A percentile compares a stretch with the other conserved stretches of the same genome.
phyloP scores from a whole-genome alignment of 2,329 filamentous ascomycete genomes.

The Lasiodiplodia hormozganensis region DNA sequence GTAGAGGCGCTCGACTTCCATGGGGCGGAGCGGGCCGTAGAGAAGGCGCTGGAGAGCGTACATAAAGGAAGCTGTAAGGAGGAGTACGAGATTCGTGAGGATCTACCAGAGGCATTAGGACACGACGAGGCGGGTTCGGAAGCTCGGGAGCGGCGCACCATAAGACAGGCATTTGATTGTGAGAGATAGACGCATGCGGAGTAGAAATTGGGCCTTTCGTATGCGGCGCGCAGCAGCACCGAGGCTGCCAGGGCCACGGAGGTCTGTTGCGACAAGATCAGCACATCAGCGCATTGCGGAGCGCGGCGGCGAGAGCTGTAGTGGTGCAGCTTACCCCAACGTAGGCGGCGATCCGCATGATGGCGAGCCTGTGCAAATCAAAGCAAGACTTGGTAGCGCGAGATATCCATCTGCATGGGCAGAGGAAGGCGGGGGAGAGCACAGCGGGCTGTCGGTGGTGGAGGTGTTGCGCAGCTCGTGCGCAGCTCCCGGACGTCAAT shows the following conservation, averaged over 20 bases:
- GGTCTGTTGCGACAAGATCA: conserved; percentile 23
- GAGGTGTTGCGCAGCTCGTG: conserved; percentile 20
- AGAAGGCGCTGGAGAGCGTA: conserved; percentile 89
- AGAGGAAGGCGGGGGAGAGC: not conserved
- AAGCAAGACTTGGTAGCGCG: conserved; percentile 13
- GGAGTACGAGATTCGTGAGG: conserved; percentile 86
- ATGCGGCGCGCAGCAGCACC: conserved; percentile 88
- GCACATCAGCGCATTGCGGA: conserved; percentile 4
- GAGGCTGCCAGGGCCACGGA: conserved; percentile 84
- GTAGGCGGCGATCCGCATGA: conserved; percentile 30
- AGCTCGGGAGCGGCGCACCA: conserved; percentile 63
- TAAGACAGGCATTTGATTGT: conserved; percentile 93
- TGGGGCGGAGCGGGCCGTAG: conserved; percentile 86
- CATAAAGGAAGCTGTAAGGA: conserved; percentile 80
- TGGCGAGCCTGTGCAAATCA: conserved; percentile 23
- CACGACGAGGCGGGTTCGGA: conserved; percentile 24
- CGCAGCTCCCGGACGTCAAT: conserved; percentile 22
- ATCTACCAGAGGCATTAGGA: conserved; percentile 62
- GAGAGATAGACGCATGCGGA: conserved; percentile 96
- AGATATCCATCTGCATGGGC: conserved; percentile 27
- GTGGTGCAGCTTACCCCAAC: conserved; percentile 29
- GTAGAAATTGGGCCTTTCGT: conserved; percentile 97
- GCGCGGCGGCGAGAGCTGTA: conserved; percentile 7
- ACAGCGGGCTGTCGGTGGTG: not conserved
- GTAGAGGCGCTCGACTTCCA: conserved; percentile 96